A percentile compares a stretch with the other conserved stretches of the same genome.
Evolutionary conservation across 148 eudicot genomes (phyloP).

Genomic region (Agrostemma githago): DNA sequence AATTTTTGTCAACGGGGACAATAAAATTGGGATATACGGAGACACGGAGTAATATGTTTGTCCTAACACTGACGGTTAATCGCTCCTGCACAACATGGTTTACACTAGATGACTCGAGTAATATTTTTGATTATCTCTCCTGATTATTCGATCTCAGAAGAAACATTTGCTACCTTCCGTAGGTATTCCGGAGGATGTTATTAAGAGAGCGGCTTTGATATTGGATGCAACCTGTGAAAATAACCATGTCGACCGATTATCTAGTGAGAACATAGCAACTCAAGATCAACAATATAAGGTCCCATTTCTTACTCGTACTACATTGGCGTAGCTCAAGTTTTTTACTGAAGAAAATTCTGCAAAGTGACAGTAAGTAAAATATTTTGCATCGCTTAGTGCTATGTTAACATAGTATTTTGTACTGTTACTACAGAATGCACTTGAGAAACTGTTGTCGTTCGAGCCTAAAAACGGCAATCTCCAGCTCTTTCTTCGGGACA

Average conservation of each 20-base stretch:
- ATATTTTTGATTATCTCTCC: background rate
- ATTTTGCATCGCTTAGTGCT: background rate
- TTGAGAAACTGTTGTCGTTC: constrained; percentile 68
- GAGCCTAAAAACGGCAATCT: constrained; percentile 66
- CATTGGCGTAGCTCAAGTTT: background rate
- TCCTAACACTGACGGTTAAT: background rate
- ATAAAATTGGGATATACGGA: too few species aligned
- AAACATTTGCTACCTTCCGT: constrained; percentile 7
- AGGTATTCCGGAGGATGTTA: constrained; percentile 78
- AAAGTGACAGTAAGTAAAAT: background rate
- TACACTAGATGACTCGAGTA: background rate
- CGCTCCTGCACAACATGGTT: background rate
- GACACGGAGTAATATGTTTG: background rate
- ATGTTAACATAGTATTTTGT: background rate
- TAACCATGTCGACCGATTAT: constrained; percentile 49
- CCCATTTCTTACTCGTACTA: constrained; percentile 4
- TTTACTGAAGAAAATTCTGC: background rate
- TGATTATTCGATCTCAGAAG: background rate
- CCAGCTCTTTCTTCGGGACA: constrained; percentile 49
- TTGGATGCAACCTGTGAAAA: constrained; percentile 44
- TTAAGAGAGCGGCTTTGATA: constrained; percentile 64
- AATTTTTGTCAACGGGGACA: too few species aligned
- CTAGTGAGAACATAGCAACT: constrained; percentile 41
- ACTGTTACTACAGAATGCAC: constrained; percentile 55
- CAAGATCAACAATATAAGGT: constrained; percentile 90